These are phyloP conservation scores for Medicago arabica DNA, from an alignment of 306 rosid species.

Conservation along the genomic window DNA sequence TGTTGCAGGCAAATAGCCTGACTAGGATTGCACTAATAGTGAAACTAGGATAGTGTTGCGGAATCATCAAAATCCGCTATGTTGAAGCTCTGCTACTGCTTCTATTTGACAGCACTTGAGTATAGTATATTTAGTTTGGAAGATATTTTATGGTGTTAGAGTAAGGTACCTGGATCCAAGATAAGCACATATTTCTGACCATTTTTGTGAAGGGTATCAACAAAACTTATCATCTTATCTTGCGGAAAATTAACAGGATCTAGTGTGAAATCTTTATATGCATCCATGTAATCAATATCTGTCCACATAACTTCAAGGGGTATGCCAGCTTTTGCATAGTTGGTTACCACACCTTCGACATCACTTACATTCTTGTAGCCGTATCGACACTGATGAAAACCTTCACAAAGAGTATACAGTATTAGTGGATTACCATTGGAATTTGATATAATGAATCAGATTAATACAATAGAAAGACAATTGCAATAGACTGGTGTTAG, in stretches of 20 bases:
- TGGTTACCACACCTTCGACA: conserved; percentile 65
- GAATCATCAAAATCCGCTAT: too few species aligned
- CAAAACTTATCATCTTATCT: conserved; percentile 66
- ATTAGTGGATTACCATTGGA: conserved; percentile 7
- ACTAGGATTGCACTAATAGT: too few species aligned
- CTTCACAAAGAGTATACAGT: conserved; percentile 47
- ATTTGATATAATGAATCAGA: conserved; percentile 1
- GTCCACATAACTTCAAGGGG: conserved; percentile 98
- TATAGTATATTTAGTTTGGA: background rate
- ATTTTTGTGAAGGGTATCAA: conserved; percentile 66
- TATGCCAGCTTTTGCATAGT: conserved; percentile 70
- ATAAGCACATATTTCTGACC: conserved; percentile 84
- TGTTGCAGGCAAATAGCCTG: background rate
- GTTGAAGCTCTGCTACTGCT: background rate
- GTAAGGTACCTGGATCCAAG: conserved; percentile 78
- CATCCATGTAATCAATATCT: conserved; percentile 96
- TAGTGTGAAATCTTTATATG: conserved; percentile 79
- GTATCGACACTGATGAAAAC: conserved; percentile 85
- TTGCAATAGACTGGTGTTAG: background rate
- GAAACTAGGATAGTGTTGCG: background rate
- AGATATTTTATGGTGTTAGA: background rate
- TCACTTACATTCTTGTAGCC: conserved; percentile 85
- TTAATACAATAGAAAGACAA: background rate
- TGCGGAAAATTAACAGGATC: conserved; percentile 84
- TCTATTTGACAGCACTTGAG: background rate